Evolutionary conservation across 2,329 filamentous ascomycete genomes (phyloP).

Genomic region (Fusarium sterilihyphosum): DNA sequence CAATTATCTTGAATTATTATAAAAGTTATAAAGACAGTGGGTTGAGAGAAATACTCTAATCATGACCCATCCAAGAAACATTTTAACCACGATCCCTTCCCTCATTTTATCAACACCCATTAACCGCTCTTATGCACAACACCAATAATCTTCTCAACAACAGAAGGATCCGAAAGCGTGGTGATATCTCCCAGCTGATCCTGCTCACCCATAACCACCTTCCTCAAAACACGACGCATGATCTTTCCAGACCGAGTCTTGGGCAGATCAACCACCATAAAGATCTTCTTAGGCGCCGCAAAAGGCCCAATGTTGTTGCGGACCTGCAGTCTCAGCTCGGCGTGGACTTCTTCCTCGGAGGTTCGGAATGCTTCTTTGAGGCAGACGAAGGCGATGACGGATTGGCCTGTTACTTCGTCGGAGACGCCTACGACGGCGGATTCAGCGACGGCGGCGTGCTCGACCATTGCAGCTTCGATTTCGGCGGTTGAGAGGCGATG

Average conservation of each 20-base stretch:
- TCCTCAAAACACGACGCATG: conserved; percentile 91
- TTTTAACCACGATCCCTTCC: background rate
- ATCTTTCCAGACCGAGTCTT: conserved; percentile 98
- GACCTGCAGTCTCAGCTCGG: conserved; percentile 89
- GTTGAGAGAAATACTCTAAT: background rate
- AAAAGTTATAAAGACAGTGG: background rate
- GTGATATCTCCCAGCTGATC: conserved; percentile 90
- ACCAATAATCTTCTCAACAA: conserved; percentile 86
- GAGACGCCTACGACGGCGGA: conserved; percentile 89
- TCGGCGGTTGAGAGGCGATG: conserved; percentile 95
- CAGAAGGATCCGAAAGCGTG: conserved; percentile 86
- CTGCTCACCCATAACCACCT: conserved; percentile 93
- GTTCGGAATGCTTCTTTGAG: conserved; percentile 66
- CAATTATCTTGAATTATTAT: background rate
- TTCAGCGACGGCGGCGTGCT: conserved; percentile 86
- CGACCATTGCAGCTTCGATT: conserved; percentile 92
- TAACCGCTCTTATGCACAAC: conserved; percentile 21
- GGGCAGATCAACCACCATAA: conserved; percentile 85
- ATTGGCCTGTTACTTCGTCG: conserved; percentile 92
- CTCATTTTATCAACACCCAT: background rate
- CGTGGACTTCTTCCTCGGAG: conserved; percentile 75
- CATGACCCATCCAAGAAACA: background rate
- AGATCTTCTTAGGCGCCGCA: conserved; percentile 89
- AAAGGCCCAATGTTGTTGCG: conserved; percentile 94
- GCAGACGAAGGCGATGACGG: conserved; percentile 91